Evolutionary conservation across 352 stramenopile species (phyloP), one percentile per base, ranked within the genome.

Genomic region (Pythium apleroticum): DNA sequence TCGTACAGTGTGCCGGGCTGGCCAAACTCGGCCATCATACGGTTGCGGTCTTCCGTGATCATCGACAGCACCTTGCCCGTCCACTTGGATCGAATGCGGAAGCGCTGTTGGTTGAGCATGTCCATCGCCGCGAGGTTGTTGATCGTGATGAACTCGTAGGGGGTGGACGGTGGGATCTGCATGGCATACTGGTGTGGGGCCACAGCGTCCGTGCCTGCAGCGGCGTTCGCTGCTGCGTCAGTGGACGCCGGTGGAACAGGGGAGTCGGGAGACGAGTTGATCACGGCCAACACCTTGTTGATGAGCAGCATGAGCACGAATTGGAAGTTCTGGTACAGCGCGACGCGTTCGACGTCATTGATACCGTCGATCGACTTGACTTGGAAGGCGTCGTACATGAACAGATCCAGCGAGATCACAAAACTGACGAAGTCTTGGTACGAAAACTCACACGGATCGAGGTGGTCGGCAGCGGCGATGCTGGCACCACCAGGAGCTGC

Each of bases 381-480:
- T 57, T 85, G 77, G 58, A 85, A 85, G 17, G 77, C 75, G 25
- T 85, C 72, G 70, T 85, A 85, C 77, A 81, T 83, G 64, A 81
- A 83, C 52, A 85, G 58, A 60, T 85, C 77, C 20, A 82, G 55
- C 31, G 75, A 63, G 39, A 70, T 78, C 35, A 85, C 66, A 31
- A 77, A 77, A 52, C 63, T 64, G 52, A 83, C 74, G 58, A 85
- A 85, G 58, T 85, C 77, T 35, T 85, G 72, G 60, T 85, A 85
- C 50, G 74, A 66, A 27, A 82, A 85, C 56, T 78, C 76, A 55
- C 68, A 80, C 28, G 74, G 68, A 41, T 78, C 68, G 5, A 71
- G 52, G 10, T 72, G 65, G 24, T 63, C 25, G 5, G 57, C 33
- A 0, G 64, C 60, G 4, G 49, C 17, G 20, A 55, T 17, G 20